Base-by-base conservation (phyloP, 345 rosid genomes). In the Syzygium oleosum region DNA sequence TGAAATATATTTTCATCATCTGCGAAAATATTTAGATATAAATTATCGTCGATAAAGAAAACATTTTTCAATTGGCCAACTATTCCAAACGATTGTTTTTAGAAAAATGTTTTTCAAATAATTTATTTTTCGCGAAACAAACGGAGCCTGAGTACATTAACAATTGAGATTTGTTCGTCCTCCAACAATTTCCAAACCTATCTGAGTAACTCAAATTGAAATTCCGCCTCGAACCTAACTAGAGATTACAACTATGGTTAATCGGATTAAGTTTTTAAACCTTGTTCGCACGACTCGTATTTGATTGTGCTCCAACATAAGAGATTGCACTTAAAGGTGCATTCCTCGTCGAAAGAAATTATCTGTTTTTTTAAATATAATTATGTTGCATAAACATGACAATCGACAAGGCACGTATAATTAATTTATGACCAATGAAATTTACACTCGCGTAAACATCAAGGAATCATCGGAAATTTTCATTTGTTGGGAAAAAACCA, bases 71-170 rank as follows among this genome's bases (percentile, higher is more conserved):
- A 58, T 61, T n/a, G 7, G 46, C 46, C 43, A 41, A 43, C 46
- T 43, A 43, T 43, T 43, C 7, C 7, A 58, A 58, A 58, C 0
- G 2, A 25, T 58, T 8, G 11, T 11, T 58, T 58, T 58, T 58
- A 25, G 11, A 0, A 58, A 58, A 2, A 23, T 58, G 9, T 10
- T 61, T 58, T 25, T 0, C 10, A 58, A 25, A 58, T 25, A 2
- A 58, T 25, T 58, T 0, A 58, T 58, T 11, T 58, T 58, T 1
- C 14, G 10, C 1, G 0, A 58, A 58, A n/a, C 29, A 61, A n/a
- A n/a, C 2, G 0, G 3, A 61, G 0, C 2, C 5, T 3, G n/a
- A 73, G 1, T 68, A 1, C 23, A 17, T 31, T 17, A 34, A 34
- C 46, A 68, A 31, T 31, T 16, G 21, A 31, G 19, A 16, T 68